Evolutionary conservation across 2,329 filamentous ascomycete species (phyloP).

Genomic region (Grosmannia clavigera): DNA sequence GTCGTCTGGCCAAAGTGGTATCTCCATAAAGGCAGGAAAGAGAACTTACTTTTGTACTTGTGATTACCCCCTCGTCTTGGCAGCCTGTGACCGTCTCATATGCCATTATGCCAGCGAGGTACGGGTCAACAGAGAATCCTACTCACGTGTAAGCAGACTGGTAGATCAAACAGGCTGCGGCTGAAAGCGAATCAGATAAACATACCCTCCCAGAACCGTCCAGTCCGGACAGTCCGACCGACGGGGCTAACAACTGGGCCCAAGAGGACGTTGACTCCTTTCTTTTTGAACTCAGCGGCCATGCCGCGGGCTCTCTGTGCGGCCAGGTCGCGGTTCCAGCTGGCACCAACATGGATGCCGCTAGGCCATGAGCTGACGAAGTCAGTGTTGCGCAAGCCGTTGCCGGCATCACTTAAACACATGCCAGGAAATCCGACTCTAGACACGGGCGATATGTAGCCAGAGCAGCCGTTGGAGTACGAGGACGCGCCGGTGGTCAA

Average conservation of each 20-base stretch:
- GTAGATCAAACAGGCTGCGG: neutral
- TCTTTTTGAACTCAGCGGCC: conserved; percentile 62
- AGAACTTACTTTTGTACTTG: conserved; percentile 37
- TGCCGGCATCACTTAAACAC: conserved; percentile 31
- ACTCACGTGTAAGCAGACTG: neutral
- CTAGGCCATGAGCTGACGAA: conserved; percentile 27
- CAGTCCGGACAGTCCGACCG: conserved; percentile 46
- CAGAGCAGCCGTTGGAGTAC: conserved; percentile 36
- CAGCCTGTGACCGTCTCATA: conserved; percentile 52
- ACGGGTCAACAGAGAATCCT: conserved; percentile 41
- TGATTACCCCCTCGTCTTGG: conserved; percentile 61
- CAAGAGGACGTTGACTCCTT: conserved; percentile 67
- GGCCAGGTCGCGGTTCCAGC: conserved; percentile 62
- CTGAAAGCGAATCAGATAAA: neutral
- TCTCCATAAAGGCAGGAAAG: neutral
- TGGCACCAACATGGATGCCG: conserved; percentile 12
- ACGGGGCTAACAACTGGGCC: conserved; percentile 63
- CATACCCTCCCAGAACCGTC: conserved; percentile 45
- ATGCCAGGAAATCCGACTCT: conserved; percentile 30
- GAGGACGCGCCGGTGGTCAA: conserved; percentile 58
- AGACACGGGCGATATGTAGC: conserved; percentile 27
- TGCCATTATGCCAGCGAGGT: conserved; percentile 38
- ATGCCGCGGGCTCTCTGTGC: conserved; percentile 58
- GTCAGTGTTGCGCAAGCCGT: conserved; percentile 29
- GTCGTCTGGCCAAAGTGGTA: neutral